Conservation (phyloP, 2,329 filamentous ascomycete genomes). For the Thelonectria olida region DNA sequence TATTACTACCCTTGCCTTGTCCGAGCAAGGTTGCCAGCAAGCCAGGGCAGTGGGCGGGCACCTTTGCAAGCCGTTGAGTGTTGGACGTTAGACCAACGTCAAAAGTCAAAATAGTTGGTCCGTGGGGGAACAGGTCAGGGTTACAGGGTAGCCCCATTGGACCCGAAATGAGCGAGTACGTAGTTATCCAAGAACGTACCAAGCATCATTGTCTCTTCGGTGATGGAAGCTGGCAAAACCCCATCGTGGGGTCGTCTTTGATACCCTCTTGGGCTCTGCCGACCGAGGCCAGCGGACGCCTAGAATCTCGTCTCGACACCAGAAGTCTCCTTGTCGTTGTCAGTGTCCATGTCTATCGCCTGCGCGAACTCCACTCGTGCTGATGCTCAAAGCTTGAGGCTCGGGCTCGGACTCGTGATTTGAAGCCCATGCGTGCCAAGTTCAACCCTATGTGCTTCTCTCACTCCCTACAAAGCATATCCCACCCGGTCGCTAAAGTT, state of each 20-base stretch:
- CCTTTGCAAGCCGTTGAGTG: neutral
- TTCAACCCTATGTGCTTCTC: neutral
- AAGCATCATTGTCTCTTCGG: neutral
- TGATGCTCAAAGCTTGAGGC: neutral
- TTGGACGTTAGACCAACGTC: conserved; percentile 1
- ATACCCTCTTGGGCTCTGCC: conserved; percentile 13
- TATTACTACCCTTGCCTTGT: neutral
- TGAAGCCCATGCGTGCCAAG: neutral
- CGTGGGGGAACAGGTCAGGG: conserved; percentile 4
- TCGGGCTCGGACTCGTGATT: neutral
- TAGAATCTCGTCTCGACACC: neutral
- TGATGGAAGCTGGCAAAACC: conserved; percentile 10
- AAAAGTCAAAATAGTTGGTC: conserved; percentile 8
- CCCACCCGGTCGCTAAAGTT: neutral
- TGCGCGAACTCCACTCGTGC: neutral
- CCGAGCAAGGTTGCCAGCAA: neutral
- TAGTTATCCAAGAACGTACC: neutral
- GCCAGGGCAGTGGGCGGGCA: too few relatives aligned
- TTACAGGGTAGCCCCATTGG: too few relatives aligned
- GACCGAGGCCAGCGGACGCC: conserved; percentile 10
- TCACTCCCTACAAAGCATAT: neutral
- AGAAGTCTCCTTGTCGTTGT: conserved; percentile 3
- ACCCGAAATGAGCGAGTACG: conserved; percentile 14
- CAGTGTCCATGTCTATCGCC: neutral
- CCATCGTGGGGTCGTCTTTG: neutral